Conservation (phyloP, 305 asterid species). For the Fraxinus xanthoxyloides region DNA sequence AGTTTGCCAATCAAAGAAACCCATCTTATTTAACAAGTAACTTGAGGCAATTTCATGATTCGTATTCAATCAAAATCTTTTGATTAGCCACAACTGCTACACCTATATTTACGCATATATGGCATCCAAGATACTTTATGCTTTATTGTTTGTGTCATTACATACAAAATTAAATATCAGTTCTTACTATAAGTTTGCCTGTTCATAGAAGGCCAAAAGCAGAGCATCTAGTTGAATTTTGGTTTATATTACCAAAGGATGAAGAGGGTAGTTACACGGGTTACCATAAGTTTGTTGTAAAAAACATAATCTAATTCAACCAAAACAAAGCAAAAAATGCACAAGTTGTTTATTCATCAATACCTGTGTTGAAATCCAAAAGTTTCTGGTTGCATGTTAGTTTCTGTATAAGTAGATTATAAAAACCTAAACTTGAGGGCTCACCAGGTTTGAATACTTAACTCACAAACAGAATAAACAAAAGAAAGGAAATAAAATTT, state of each 20-base stretch:
- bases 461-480: not conserved
- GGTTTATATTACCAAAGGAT: not conserved
- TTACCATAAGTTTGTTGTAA: not conserved
- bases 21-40: not conserved
- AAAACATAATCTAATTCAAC: not conserved
- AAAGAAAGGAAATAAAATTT: not conserved
- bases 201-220: not conserved
- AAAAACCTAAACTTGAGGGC: not conserved
- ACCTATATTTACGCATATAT: not conserved
- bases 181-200: not conserved
- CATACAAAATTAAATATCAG: not conserved
- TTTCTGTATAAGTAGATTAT: not conserved
- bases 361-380: not conserved
- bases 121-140: not conserved
- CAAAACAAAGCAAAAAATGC: not conserved
- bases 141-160: not conserved
- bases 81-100: not conserved
- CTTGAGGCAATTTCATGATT: not conserved
- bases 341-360: not conserved
- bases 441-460: not conserved
- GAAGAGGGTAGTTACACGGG: not conserved
- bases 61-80: not conserved
- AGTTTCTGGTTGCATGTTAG: not conserved
- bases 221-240: not conserved
- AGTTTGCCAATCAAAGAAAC: not conserved